These are phyloP conservation scores for Quercus lobata DNA, from an alignment of 331 rosid genomes.

Conservation along the genomic window DNA sequence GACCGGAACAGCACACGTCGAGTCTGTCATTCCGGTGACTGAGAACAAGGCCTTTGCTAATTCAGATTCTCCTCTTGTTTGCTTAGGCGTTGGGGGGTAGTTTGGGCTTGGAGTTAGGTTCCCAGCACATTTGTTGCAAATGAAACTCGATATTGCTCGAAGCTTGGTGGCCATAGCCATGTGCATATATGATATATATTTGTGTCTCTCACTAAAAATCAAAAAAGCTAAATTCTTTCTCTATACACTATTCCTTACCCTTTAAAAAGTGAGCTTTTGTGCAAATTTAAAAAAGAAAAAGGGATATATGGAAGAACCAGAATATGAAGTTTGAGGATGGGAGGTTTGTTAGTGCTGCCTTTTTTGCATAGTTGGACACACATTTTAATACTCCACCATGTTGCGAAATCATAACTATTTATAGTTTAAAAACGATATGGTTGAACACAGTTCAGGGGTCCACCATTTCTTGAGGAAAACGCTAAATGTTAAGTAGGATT, in stretches of 20 bases:
- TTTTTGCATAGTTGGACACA: not conserved
- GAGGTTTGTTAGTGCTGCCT: no score
- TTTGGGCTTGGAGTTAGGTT: constrained; percentile 40
- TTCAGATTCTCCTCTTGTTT: constrained; percentile 19
- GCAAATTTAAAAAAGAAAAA: no score
- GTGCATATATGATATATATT: no score
- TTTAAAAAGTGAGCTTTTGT: no score
- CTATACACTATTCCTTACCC: no score
- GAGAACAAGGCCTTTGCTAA: constrained; percentile 41
- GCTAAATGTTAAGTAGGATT: not conserved
- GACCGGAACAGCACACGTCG: constrained; percentile 72
- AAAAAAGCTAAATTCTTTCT: no score
- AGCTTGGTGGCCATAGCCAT: constrained; percentile 7
- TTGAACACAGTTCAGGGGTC: not conserved
- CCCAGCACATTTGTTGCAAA: constrained; percentile 12
- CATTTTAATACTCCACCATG: not conserved
- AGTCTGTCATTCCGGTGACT: constrained; percentile 64
- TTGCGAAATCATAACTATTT: not conserved
- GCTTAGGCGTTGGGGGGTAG: constrained; percentile 40
- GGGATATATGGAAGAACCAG: no score
- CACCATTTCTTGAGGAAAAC: not conserved
- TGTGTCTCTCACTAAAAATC: no score
- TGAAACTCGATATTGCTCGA: constrained; percentile 37
- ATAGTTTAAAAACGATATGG: not conserved
- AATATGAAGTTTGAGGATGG: no score